These are phyloP conservation scores for Themeda triandra DNA, from an alignment of 176 grass and related monocot genomes.

Conservation along the genomic window DNA sequence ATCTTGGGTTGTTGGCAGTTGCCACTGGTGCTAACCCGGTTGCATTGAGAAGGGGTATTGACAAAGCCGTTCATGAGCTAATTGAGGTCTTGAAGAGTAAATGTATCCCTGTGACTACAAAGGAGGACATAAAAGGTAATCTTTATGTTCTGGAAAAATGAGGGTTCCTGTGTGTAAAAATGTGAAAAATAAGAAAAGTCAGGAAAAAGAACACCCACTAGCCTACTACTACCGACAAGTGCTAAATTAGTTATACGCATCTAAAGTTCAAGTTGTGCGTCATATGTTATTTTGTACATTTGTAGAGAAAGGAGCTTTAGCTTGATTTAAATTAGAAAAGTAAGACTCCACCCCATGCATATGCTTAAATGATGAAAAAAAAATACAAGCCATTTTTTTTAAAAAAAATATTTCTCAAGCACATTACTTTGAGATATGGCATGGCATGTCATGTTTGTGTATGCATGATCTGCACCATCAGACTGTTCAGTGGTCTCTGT, in stretches of 20 bases:
- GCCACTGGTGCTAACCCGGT: conserved; percentile 78
- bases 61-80: conserved; percentile 72
- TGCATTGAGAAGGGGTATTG: conserved; percentile 85
- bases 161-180: neutral
- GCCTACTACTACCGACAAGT: neutral
- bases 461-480: neutral
- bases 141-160: conserved; percentile 24
- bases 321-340: neutral
- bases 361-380: neutral
- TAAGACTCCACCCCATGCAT: neutral
- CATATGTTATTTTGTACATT: neutral
- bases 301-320: neutral
- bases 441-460: neutral
- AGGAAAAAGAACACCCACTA: neutral
- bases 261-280: neutral
- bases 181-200: neutral
- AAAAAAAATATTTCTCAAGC: neutral
- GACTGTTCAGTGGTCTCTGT: neutral
- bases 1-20: conserved; percentile 76
- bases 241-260: neutral
- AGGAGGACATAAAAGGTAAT: conserved; percentile 86
- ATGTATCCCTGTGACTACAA: conserved; percentile 63
- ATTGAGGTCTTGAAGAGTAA: conserved; percentile 61
- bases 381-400: neutral
- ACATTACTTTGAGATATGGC: neutral